phyloP scores from a whole-genome alignment of 2,329 filamentous ascomycete species.

The Aspergillus luchuensis region DNA sequence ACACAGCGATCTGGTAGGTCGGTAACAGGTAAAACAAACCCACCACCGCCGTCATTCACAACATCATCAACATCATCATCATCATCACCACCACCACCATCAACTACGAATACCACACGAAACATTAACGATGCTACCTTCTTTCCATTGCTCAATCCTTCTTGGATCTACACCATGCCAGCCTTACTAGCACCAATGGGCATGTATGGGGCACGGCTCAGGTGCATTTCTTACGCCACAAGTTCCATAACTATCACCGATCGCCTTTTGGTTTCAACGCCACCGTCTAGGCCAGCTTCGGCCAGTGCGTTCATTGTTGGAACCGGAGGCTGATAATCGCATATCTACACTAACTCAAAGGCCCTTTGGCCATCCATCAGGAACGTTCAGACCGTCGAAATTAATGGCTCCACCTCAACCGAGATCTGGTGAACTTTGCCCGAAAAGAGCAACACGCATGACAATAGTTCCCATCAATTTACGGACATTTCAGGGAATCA shows the following conservation, averaged over 20 bases:
- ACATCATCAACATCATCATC: background rate
- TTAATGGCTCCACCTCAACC: conserved; percentile 5
- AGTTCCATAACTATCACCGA: conserved; percentile 17
- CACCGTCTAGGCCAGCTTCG: conserved; percentile 17
- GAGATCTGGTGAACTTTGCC: background rate
- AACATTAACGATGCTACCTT: background rate
- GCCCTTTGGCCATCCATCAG: background rate
- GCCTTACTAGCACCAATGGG: conserved; percentile 9
- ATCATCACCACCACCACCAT: background rate
- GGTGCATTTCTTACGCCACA: conserved; percentile 20
- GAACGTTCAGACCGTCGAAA: conserved; percentile 2
- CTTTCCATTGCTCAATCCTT: conserved; percentile 7
- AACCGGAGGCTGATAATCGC: background rate
- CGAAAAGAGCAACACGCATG: conserved; percentile 5
- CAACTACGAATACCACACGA: too few species aligned
- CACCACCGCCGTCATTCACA: background rate
- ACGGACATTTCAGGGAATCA: background rate
- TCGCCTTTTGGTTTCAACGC: conserved; percentile 13
- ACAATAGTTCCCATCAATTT: background rate
- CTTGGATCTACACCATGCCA: conserved; percentile 17
- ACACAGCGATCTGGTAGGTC: background rate
- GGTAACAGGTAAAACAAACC: background rate
- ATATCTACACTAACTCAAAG: background rate
- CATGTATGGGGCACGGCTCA: conserved; percentile 18
- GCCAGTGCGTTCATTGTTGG: background rate